Conservation (phyloP, 805 yeast species). For the Pichia exigua region DNA sequence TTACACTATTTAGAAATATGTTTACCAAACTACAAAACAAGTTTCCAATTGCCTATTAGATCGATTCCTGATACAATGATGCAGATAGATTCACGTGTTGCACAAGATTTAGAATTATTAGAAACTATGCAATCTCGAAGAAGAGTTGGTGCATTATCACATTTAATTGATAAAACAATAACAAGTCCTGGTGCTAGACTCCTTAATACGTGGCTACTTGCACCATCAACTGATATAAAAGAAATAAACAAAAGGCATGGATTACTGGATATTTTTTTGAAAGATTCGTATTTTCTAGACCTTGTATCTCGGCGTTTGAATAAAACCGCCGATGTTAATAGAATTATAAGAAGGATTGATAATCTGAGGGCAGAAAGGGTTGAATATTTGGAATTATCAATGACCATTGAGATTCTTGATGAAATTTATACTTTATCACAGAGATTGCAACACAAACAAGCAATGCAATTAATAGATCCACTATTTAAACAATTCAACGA, state of each 20-base stretch:
- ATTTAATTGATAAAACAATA: conserved; percentile 63
- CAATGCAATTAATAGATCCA: conserved; percentile 12
- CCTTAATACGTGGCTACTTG: conserved; percentile 73
- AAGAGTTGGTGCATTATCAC: conserved; percentile 60
- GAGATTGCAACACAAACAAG: conserved; percentile 1
- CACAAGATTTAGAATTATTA: conserved; percentile 67
- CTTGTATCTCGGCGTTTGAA: conserved; percentile 32
- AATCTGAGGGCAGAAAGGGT: conserved; percentile 28
- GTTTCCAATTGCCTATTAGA: conserved; percentile 60
- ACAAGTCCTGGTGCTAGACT: conserved; percentile 78
- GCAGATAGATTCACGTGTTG: conserved; percentile 75
- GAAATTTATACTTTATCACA: conserved; percentile 23
- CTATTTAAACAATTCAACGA: conserved; percentile 16
- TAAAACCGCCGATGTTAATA: conserved; percentile 46
- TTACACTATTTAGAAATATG: conserved; percentile 66
- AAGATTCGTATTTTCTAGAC: conserved; percentile 24
- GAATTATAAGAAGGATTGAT: conserved; percentile 52
- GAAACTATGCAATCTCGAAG: conserved; percentile 49
- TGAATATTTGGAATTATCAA: conserved; percentile 26
- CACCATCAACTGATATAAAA: conserved; percentile 58
- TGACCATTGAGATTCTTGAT: conserved; percentile 20
- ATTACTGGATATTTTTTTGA: conserved; percentile 37
- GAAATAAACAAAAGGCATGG: conserved; percentile 53
- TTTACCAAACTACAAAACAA: conserved; percentile 58
- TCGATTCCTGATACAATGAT: conserved; percentile 45